These are phyloP conservation scores for Trametopsis cervina DNA, from an alignment of 768 basidiomycete genomes.

Conservation along the genomic window DNA sequence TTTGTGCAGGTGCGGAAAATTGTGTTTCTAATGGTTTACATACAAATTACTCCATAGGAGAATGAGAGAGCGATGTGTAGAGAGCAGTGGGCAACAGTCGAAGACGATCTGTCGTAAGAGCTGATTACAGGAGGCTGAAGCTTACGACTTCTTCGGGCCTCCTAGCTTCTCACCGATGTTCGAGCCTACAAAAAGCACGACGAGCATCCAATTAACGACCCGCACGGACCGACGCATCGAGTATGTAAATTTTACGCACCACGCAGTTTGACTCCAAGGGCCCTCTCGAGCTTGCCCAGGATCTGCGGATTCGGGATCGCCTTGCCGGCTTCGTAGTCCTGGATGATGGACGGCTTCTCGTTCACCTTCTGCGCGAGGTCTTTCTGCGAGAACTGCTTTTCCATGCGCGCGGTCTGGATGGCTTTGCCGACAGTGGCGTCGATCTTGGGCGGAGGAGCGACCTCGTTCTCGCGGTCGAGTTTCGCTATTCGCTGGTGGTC, in stretches of 20 bases:
- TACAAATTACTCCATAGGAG: neutral
- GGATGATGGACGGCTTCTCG: constrained; percentile 82
- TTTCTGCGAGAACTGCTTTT: constrained; percentile 80
- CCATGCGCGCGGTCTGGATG: constrained; percentile 74
- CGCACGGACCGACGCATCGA: neutral
- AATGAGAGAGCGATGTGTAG: neutral
- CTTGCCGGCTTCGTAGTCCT: constrained; percentile 85
- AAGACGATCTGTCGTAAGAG: neutral
- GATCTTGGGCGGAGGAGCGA: constrained; percentile 85
- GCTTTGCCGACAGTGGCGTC: constrained; percentile 69
- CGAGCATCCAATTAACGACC: neutral
- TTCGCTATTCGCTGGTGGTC: constrained; percentile 94
- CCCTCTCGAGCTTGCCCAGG: constrained; percentile 82
- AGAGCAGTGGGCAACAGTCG: constrained; percentile 4
- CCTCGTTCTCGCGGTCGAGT: constrained; percentile 92
- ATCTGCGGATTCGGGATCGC: constrained; percentile 85
- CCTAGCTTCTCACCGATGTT: constrained; percentile 87
- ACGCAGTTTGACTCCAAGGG: constrained; percentile 81
- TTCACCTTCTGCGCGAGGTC: constrained; percentile 91
- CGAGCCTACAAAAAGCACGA: constrained; percentile 39
- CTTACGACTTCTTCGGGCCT: constrained; percentile 65
- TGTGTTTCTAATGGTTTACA: neutral
- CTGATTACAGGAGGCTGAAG: constrained; percentile 21
- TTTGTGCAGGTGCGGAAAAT: neutral
- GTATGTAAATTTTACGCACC: constrained; percentile 40